Base-by-base conservation (phyloP, 805 yeast genomes). In the Candida ascalaphidarum region DNA sequence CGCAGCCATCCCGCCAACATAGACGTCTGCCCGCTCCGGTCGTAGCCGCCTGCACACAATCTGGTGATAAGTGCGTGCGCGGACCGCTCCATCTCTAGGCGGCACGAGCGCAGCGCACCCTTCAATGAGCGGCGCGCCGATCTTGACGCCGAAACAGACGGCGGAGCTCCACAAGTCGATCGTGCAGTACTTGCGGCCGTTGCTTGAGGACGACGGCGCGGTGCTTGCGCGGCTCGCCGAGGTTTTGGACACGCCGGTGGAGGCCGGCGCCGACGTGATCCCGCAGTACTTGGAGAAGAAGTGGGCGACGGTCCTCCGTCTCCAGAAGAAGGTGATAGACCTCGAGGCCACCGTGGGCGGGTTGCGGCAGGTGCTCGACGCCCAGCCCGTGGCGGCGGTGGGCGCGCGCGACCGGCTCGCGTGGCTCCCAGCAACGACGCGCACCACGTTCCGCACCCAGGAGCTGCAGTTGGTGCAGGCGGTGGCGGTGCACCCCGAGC, bases 281-380 rank as follows among this genome's bases (percentile, higher is more conserved):
- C 54, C 61, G 27, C 48, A 59, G 36, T 63, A 61, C 34, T 56
- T 84, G 22, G 84, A 80, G 40, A 80, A 78, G 53, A 88, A 86
- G 56, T 88, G 96, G 96, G 66, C 79, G 1, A 77, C 94, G 0
- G 89, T 88, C 4, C 65, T 84, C 18, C 61, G 95, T 25, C 61
- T 89, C 17, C 96, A 89, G 53, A 71, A 76, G 36, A 69, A 73
- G 42, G 77, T 79, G 23, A 58, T 79, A 32, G 89, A 78, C 28
- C 52, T 85, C 24, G 95, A 88, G 44, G 54, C 65, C 12, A 78
- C 76, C 26, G 49, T 71, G 4, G 52, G 52, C 11, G 64, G 68
- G 22, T 56, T 77, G 35, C 58, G 70, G 23, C 65, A 68, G n/a
- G 57, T 61, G 11, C 43, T 68, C 12, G 68, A 65, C 14, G 35